Conservation (phyloP, 768 basidiomycete species). For the Rhizopogon vinicolor region DNA sequence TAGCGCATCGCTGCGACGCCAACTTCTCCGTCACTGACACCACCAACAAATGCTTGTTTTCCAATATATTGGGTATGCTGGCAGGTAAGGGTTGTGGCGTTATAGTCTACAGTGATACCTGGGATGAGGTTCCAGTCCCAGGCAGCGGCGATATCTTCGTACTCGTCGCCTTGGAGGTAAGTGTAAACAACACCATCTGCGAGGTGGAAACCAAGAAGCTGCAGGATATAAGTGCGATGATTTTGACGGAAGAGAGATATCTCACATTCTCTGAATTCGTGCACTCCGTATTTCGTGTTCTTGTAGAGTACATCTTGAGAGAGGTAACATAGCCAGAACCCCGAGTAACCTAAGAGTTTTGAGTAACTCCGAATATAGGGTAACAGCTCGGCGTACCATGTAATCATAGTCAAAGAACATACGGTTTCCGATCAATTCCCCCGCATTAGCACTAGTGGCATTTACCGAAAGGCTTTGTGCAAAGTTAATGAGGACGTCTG, state of each 20-base stretch:
- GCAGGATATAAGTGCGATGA: background rate
- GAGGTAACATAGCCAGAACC: constrained; percentile 56
- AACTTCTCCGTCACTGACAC: constrained; percentile 50
- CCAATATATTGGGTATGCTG: constrained; percentile 38
- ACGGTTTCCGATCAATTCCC: constrained; percentile 50
- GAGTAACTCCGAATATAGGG: background rate
- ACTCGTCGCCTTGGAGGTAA: constrained; percentile 62
- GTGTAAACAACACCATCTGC: constrained; percentile 62
- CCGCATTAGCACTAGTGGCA: constrained; percentile 48
- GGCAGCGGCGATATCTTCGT: constrained; percentile 65
- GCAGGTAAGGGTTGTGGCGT: constrained; percentile 49
- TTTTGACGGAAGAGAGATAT: background rate
- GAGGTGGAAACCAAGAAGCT: constrained; percentile 68
- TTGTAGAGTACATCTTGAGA: constrained; percentile 56
- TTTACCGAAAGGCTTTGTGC: constrained; percentile 31
- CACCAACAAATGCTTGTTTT: constrained; percentile 59
- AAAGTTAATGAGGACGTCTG: constrained; percentile 34
- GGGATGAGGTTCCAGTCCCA: constrained; percentile 82
- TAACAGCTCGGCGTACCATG: constrained; percentile 39
- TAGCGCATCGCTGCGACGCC: constrained; percentile 67
- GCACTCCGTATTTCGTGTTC: constrained; percentile 62
- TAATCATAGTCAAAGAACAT: constrained; percentile 69
- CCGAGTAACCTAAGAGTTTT: constrained; percentile 50
- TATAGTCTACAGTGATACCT: constrained; percentile 65
- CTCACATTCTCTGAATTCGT: constrained; percentile 57